phyloP scores from a whole-genome alignment of 352 stramenopile genomes.

The Phytophthora melonis region DNA sequence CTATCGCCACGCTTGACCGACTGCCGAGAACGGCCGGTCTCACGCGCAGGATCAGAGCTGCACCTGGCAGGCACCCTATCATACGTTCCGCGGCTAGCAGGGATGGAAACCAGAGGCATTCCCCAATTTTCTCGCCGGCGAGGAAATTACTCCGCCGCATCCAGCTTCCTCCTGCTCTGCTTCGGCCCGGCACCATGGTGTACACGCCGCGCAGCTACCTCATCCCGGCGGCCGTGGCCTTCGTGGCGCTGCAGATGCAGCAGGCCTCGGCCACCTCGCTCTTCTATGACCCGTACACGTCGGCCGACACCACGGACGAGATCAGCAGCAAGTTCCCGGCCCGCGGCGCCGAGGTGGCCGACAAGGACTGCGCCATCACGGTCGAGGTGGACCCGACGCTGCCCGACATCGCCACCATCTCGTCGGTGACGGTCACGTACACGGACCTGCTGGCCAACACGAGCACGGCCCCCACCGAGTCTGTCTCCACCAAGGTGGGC shows the following conservation, averaged over 20 bases:
- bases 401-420: conserved; percentile 26
- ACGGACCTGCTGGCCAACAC: conserved; percentile 29
- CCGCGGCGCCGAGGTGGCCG: conserved; percentile 11
- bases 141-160: conserved; percentile 33
- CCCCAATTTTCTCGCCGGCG: conserved; percentile 40
- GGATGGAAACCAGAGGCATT: conserved; percentile 24
- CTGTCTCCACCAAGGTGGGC: conserved; percentile 29
- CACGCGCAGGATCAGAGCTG: conserved; percentile 25
- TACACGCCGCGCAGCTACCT: conserved; percentile 33
- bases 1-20: conserved; percentile 12
- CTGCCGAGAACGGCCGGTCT: conserved; percentile 35
- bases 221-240: conserved; percentile 24
- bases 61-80: not conserved
- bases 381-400: conserved; percentile 23
- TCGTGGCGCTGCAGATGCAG: conserved; percentile 26
- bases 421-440: conserved; percentile 14
- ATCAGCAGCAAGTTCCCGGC: conserved; percentile 33
- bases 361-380: conserved; percentile 27
- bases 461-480: conserved; percentile 21
- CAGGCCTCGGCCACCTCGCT: conserved; percentile 20
- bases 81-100: conserved; percentile 4
- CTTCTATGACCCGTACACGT: conserved; percentile 25
- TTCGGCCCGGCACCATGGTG: conserved; percentile 25
- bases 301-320: conserved; percentile 20
- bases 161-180: not conserved